These are phyloP conservation scores for Wickerhamomyces ciferrii DNA, from an alignment of 805 yeast species.

Conservation along the genomic window DNA sequence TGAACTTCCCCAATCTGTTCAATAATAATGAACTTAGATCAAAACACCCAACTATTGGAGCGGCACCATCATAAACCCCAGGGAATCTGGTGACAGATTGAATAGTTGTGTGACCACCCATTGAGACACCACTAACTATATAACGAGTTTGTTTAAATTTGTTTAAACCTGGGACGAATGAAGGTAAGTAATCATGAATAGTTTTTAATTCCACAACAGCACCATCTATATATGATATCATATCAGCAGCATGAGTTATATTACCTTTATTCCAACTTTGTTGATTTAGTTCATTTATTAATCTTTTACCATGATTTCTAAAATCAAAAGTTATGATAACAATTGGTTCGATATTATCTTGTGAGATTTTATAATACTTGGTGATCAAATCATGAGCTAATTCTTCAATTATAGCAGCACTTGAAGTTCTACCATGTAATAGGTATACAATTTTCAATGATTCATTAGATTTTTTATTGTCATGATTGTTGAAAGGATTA, in stretches of 20 bases:
- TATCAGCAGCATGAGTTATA: slow-evolving; percentile 12
- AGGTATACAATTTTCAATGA: neutral
- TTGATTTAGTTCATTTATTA: slow-evolving; percentile 5
- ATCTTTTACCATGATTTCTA: slow-evolving; percentile 17
- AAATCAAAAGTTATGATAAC: slow-evolving; percentile 15
- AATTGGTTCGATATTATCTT: slow-evolving; percentile 1
- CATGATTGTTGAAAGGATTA: neutral
- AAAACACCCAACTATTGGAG: slow-evolving; percentile 19
- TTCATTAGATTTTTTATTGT: neutral
- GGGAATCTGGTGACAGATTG: slow-evolving; percentile 11
- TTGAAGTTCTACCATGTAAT: neutral
- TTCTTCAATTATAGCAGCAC: neutral
- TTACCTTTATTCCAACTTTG: slow-evolving; percentile 12
- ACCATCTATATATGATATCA: slow-evolving; percentile 16
- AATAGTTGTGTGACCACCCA: slow-evolving; percentile 19
- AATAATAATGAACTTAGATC: slow-evolving; percentile 14
- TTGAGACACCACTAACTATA: slow-evolving; percentile 16
- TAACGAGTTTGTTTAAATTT: slow-evolving; percentile 1
- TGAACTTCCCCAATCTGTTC: slow-evolving; percentile 7
- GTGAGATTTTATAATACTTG: neutral
- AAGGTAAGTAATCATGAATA: slow-evolving; percentile 13
- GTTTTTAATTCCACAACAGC: slow-evolving; percentile 12
- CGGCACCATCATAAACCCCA: slow-evolving; percentile 9
- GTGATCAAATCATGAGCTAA: neutral
- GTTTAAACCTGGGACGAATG: slow-evolving; percentile 5